Evolutionary conservation across 805 yeast species (phyloP), one percentile per base, ranked within the genome.

Genomic region (Lipomyces oligophaga): DNA sequence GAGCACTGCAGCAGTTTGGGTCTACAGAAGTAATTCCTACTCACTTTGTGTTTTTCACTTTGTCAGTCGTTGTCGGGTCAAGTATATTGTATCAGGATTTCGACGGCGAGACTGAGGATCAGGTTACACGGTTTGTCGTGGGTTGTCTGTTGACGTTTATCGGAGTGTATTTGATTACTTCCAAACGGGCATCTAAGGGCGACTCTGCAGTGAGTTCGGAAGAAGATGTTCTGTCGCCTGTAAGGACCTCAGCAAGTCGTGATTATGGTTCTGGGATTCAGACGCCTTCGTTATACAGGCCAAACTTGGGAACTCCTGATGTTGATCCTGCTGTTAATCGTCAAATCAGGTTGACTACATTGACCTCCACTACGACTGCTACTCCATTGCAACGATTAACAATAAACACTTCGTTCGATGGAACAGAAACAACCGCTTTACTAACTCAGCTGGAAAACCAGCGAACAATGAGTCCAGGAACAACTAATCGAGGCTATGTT

Each of bases 21-120:
- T 70, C 75, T 2, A 71, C 76, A 31, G 66, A 69, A 5, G 78
- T 75, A 2, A 71, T 75, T 6, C 79, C 79, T 0, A 66, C 73
- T 31, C 78, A 74, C 54, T 75, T 74, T 61, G 74, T 68, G 4
- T 66, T 72, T 27, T 75, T 75, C 63, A 73, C 76, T 0, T 49
- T 69, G 7, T 66, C 74, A 2, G 75, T 73, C 2, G 62, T 70
- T 22, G 28, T 67, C 5, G 75, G 74, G n/a, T 71, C 76, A 0
- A 67, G 68, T 8, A 54, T 69, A 5, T 63, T 72, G 5, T 73
- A 71, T 51, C 63, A 65, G 24, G 76, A 72, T 44, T 71, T 72
- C 41, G 62, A 64, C 3, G 58, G 63, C 34, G 59, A 59, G 30
- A 43, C 65, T 4, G 10, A 47, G 1, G 35, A 30, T 3, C 63